phyloP scores from a whole-genome alignment of 345 rosid species.

The Eucalyptus tenuipes region DNA sequence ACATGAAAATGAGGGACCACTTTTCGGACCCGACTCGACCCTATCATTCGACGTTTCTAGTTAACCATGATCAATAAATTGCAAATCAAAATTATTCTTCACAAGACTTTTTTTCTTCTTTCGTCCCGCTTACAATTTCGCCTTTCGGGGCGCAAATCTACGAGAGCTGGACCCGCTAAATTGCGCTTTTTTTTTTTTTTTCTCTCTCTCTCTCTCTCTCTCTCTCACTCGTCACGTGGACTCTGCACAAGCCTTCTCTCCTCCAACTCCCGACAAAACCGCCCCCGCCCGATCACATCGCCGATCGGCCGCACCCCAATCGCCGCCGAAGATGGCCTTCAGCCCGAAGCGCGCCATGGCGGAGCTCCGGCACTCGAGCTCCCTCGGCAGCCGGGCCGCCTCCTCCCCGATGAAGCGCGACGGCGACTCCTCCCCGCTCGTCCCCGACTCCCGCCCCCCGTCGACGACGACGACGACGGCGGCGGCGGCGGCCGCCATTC shows the following conservation, averaged over 20 bases:
- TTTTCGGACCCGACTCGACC: too few relatives aligned
- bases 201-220: neutral
- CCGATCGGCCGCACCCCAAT: neutral
- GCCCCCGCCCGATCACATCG: neutral
- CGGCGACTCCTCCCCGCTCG: slow-evolving; percentile 70
- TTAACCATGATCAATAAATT: too few relatives aligned
- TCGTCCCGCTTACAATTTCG: neutral
- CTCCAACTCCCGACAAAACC: neutral
- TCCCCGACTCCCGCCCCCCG: slow-evolving; percentile 35
- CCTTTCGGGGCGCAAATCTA: neutral
- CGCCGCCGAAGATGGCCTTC: slow-evolving; percentile 3
- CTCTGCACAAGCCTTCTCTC: neutral
- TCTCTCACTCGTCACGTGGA: neutral
- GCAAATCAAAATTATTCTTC: neutral
- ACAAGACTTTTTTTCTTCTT: neutral
- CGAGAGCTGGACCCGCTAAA: neutral
- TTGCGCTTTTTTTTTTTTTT: too few relatives aligned
- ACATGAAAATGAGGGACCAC: too few relatives aligned
- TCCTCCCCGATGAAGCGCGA: slow-evolving; percentile 89
- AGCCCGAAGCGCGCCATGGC: slow-evolving; percentile 79
- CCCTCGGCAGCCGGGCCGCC: slow-evolving; percentile 70
- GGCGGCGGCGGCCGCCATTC: slow-evolving; percentile 42
- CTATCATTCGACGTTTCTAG: too few relatives aligned
- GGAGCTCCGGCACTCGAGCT: slow-evolving; percentile 93
- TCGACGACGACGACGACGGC: slow-evolving; percentile 37